Evolutionary conservation across 305 asterid genomes (phyloP).

Genomic region (Fraxinus ornus): DNA sequence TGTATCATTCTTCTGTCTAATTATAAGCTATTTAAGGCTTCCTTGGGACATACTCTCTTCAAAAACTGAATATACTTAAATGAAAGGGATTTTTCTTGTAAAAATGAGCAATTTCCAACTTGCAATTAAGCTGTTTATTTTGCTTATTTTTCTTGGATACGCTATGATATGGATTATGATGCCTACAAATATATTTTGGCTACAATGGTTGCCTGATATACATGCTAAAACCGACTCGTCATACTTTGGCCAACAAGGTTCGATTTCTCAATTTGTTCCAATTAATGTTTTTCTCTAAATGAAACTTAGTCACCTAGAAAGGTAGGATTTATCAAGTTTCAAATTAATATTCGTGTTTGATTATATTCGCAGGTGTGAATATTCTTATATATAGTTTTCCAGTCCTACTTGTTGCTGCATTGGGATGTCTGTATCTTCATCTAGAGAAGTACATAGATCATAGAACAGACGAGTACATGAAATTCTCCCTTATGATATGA

Average conservation of each 20-base stretch:
- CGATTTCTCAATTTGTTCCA: neutral
- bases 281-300: neutral
- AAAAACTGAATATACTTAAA: slow-evolving; percentile 17
- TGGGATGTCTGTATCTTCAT: slow-evolving; percentile 60
- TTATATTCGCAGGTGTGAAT: slow-evolving; percentile 38
- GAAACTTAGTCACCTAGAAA: neutral
- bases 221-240: slow-evolving; percentile 38
- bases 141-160: slow-evolving; percentile 41
- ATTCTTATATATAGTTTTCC: slow-evolving; percentile 50
- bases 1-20: neutral
- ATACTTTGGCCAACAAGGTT: slow-evolving; percentile 58
- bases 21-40: slow-evolving; percentile 7
- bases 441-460: slow-evolving; percentile 30
- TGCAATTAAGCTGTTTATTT: slow-evolving; percentile 36
- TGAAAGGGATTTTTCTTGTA: slow-evolving; percentile 2
- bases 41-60: neutral
- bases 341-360: neutral
- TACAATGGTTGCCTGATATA: slow-evolving; percentile 49
- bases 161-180: slow-evolving; percentile 57
- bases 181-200: slow-evolving; percentile 54
- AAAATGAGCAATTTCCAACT: slow-evolving; percentile 27
- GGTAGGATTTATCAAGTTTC: neutral
- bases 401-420: slow-evolving; percentile 43
- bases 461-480: slow-evolving; percentile 17
- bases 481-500: neutral